Evolutionary conservation across 306 rosid species (phyloP).

Genomic region (Neltuma alba): DNA sequence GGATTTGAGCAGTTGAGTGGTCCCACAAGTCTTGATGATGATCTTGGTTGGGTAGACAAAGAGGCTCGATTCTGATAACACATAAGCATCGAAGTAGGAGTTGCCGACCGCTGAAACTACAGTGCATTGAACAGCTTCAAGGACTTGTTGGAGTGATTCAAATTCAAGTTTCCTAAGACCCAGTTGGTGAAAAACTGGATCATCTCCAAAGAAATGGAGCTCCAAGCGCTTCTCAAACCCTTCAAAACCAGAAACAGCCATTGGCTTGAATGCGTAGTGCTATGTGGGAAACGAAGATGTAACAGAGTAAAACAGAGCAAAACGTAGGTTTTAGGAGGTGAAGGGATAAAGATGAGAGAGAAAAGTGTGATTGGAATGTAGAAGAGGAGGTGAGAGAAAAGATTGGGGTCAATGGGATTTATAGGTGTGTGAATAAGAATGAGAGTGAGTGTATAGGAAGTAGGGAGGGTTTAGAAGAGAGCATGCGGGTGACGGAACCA

Average conservation of each 20-base stretch:
- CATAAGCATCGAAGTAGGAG: constrained; percentile 82
- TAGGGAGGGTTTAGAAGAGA: constrained; percentile 51
- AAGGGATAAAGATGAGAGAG: constrained; percentile 29
- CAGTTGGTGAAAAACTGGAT: constrained; percentile 50
- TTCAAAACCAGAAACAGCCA: constrained; percentile 94
- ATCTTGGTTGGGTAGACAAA: constrained; percentile 92
- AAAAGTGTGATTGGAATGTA: constrained; percentile 34
- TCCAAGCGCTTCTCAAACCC: constrained; percentile 92
- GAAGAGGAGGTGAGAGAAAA: constrained; percentile 55
- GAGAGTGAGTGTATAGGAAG: constrained; percentile 33
- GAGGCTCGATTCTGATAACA: constrained; percentile 93
- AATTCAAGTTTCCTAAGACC: constrained; percentile 72
- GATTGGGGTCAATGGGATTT: constrained; percentile 61
- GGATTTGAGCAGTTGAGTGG: constrained; percentile 97
- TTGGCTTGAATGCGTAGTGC: constrained; percentile 6
- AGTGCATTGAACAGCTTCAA: constrained; percentile 84
- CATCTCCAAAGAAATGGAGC: constrained; percentile 90
- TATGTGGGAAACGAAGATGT: constrained; percentile 19
- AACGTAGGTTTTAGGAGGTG: constrained; percentile 23
- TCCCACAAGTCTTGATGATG: constrained; percentile 96
- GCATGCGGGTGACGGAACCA: constrained; percentile 99
- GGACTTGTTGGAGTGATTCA: constrained; percentile 62
- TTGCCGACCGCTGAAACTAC: constrained; percentile 94
- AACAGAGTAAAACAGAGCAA: constrained; percentile 44
- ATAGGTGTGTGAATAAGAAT: constrained; percentile 60